These are phyloP conservation scores for Cronartium quercuum DNA, from an alignment of 1,284 basidiomycete species.

Conservation along the genomic window DNA sequence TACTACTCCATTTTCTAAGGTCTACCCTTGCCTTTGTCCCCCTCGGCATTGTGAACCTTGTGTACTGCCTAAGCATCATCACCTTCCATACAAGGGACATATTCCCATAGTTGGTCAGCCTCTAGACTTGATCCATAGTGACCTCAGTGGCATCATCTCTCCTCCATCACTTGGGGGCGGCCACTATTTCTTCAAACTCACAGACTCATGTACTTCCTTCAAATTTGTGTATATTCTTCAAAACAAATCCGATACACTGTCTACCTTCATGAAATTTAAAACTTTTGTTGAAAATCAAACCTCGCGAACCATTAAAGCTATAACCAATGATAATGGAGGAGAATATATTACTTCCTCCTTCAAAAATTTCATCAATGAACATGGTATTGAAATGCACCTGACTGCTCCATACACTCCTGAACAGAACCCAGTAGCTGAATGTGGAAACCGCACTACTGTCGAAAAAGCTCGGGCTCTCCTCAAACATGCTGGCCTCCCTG, in stretches of 20 bases:
- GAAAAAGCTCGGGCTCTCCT: background rate
- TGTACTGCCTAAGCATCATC: constrained; percentile 1
- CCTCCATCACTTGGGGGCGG: background rate
- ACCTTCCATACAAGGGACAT: background rate
- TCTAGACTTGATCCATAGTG: constrained; percentile 15
- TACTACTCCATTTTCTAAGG: too few relatives aligned
- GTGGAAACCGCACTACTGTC: constrained; percentile 1
- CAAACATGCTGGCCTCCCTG: background rate
- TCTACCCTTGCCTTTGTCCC: too few relatives aligned
- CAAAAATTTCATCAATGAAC: background rate
- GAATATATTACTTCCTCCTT: constrained; percentile 2
- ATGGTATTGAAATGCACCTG: background rate
- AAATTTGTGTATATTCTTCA: background rate
- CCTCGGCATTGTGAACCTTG: constrained; percentile 5
- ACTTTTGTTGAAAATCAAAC: background rate
- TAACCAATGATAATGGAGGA: constrained; percentile 7
- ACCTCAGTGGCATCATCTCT: background rate
- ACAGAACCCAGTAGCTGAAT: background rate
- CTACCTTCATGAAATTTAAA: background rate
- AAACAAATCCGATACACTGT: background rate
- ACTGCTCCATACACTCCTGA: constrained; percentile 1
- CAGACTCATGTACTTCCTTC: background rate
- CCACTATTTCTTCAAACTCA: background rate
- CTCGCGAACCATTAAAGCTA: background rate
- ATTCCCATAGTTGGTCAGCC: background rate